phyloP scores from a whole-genome alignment of 441 rosid species.

The Gossypium gossypioides region DNA sequence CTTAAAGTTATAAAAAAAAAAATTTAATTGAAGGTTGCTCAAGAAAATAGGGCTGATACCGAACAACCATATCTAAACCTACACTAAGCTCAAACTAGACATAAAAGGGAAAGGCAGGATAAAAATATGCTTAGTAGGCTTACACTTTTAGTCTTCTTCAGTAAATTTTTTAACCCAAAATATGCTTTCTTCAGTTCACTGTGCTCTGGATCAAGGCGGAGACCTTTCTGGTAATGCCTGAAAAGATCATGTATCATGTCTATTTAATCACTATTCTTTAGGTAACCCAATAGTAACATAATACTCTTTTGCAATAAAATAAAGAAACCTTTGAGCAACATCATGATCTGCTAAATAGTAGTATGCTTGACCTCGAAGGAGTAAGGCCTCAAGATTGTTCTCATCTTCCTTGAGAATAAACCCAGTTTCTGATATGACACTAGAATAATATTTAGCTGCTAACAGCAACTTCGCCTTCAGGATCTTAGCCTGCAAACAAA shows the following conservation, averaged over 20 bases:
- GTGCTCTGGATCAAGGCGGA: conserved; percentile 95
- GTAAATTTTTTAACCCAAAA: conserved; percentile 79
- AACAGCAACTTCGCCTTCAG: conserved; percentile 39
- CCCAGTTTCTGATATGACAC: conserved; percentile 73
- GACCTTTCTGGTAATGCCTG: conserved; percentile 96
- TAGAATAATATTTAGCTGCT: conserved; percentile 65
- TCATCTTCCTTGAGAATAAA: conserved; percentile 84
- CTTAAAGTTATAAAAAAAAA: neutral
- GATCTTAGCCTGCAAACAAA: neutral
- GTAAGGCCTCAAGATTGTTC: conserved; percentile 70
- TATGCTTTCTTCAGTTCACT: conserved; percentile 86
- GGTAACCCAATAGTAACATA: neutral
- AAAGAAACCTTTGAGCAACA: conserved; percentile 69
- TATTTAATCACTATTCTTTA: conserved; percentile 8
- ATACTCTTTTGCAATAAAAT: neutral
- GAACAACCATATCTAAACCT: conserved; percentile 5
- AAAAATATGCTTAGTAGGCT: conserved; percentile 16
- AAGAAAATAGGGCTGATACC: neutral
- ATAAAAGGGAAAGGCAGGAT: neutral
- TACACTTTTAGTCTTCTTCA: conserved; percentile 89
- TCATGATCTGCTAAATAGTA: conserved; percentile 95
- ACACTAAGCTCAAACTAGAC: neutral
- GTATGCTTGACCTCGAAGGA: conserved; percentile 90
- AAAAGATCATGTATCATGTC: conserved; percentile 18
- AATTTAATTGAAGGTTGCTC: neutral